Conservation (phyloP, 352 stramenopile species). For the Pythium coloratum region DNA sequence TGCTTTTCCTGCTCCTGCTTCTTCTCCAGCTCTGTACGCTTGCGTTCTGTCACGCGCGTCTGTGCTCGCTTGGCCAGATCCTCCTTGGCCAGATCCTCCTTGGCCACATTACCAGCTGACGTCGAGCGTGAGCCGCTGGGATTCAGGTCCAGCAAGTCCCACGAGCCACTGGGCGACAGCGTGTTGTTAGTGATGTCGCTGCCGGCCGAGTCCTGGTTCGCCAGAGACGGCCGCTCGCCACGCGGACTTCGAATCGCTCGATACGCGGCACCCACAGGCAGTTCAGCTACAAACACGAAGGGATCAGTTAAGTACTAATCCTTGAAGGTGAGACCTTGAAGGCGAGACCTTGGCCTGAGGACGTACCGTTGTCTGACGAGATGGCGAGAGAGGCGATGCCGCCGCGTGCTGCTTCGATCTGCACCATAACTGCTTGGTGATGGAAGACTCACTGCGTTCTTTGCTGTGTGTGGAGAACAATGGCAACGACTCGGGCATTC, state of each 20-base stretch:
- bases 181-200: constrained; percentile 9
- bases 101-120: neutral
- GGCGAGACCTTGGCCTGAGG: neutral
- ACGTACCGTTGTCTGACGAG: constrained; percentile 16
- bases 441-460: no score
- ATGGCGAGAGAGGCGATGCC: constrained; percentile 8
- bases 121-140: neutral
- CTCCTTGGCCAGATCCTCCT: constrained; percentile 31
- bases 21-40: constrained; percentile 55
- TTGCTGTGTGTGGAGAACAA: neutral
- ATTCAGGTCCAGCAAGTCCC: constrained; percentile 17
- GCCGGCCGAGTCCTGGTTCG: constrained; percentile 19
- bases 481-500: neutral
- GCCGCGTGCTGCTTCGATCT: constrained; percentile 7
- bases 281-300: constrained; percentile 22
- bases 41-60: constrained; percentile 54
- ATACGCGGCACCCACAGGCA: constrained; percentile 48
- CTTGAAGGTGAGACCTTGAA: neutral
- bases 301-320: neutral
- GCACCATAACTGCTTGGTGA: constrained; percentile 2
- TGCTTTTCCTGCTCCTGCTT: constrained; percentile 49
- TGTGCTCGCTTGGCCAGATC: constrained; percentile 50
- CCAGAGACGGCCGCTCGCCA: constrained; percentile 1
- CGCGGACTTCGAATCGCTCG: constrained; percentile 51
- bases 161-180: constrained; percentile 18